Percentiles rank a stretch among this genome's conserved stretches.
Conservation (phyloP, 2,329 filamentous ascomycete species). For the Colletotrichum tropicale region DNA sequence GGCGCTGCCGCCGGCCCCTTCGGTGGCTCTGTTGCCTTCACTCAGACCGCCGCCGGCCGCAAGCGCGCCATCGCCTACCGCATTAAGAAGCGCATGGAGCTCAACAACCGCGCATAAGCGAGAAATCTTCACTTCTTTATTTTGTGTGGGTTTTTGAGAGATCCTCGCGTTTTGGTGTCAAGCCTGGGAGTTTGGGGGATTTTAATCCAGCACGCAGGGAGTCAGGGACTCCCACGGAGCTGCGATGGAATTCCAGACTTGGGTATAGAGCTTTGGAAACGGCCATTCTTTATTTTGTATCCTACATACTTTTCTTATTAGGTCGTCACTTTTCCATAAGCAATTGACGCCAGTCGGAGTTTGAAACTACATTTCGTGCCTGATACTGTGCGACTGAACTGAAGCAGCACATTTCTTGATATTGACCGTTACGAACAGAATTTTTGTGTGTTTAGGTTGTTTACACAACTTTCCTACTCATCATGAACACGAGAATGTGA, state of each 20-base stretch:
- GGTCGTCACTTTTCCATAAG: constrained; percentile 10
- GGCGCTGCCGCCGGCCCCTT: constrained; percentile 67
- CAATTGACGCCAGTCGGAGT: constrained; percentile 19
- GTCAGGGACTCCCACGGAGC: constrained; percentile 15
- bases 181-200: constrained; percentile 9
- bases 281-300: constrained; percentile 12
- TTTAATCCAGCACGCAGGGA: not conserved
- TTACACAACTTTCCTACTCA: not conserved
- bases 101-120: constrained; percentile 26
- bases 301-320: constrained; percentile 10
- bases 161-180: not conserved
- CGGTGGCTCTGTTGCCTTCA: constrained; percentile 70
- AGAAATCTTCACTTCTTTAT: not conserved
- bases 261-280: constrained; percentile 21
- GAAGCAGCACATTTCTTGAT: not conserved
- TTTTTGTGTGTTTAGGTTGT: not conserved
- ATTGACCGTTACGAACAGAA: fast-evolving
- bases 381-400: not conserved
- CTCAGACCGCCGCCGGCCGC: constrained; percentile 59
- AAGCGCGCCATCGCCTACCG: constrained; percentile 67
- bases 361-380: not conserved
- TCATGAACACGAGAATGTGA: not conserved
- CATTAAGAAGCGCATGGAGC: constrained; percentile 41
- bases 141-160: not conserved
- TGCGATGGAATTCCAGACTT: not conserved